A percentile compares a stretch with the other conserved stretches of the same genome.
phyloP scores from a whole-genome alignment of 2,329 filamentous ascomycete genomes.

The Eutypa lata region DNA sequence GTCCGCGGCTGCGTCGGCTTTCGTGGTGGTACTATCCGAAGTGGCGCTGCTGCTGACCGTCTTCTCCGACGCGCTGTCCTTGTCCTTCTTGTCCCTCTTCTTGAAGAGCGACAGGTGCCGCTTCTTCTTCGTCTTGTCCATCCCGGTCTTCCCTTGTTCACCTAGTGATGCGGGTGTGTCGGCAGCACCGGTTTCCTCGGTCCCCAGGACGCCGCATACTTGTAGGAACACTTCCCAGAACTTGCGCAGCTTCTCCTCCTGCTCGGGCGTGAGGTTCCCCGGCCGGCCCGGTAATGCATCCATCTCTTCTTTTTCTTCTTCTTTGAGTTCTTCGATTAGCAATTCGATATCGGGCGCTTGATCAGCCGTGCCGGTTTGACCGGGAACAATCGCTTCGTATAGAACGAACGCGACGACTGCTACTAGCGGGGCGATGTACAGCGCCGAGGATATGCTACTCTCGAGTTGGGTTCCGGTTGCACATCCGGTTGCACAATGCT shows the following conservation, averaged over 20 bases:
- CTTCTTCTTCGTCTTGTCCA: conserved; percentile 71
- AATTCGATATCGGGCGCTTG: conserved; percentile 2
- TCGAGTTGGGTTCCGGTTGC: conserved; percentile 7
- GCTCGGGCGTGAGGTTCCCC: conserved; percentile 83
- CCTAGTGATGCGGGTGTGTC: conserved; percentile 21
- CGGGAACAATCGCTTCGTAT: conserved; percentile 11
- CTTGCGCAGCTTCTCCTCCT: conserved; percentile 84
- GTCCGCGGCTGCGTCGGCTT: conserved; percentile 54
- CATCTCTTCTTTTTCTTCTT: conserved; percentile 19
- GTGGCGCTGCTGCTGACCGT: too few species aligned
- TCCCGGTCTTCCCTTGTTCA: conserved; percentile 21
- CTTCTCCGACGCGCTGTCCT: conserved; percentile 37
- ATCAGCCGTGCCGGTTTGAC: neutral
- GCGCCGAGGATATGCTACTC: conserved; percentile 16
- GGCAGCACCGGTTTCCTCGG: conserved; percentile 30
- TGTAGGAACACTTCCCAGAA: conserved; percentile 78
- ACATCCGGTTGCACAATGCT: neutral
- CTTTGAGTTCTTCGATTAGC: conserved; percentile 2
- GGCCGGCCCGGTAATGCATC: conserved; percentile 64
- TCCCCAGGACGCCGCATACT: conserved; percentile 62
- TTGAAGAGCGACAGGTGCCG: conserved; percentile 64
- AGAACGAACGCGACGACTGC: conserved; percentile 15
- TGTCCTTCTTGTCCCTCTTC: conserved; percentile 56
- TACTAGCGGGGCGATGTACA: conserved; percentile 20
- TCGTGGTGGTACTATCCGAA: conserved; percentile 35